phyloP scores from a whole-genome alignment of 2,329 filamentous ascomycete genomes.

The Fusarium sp. region DNA sequence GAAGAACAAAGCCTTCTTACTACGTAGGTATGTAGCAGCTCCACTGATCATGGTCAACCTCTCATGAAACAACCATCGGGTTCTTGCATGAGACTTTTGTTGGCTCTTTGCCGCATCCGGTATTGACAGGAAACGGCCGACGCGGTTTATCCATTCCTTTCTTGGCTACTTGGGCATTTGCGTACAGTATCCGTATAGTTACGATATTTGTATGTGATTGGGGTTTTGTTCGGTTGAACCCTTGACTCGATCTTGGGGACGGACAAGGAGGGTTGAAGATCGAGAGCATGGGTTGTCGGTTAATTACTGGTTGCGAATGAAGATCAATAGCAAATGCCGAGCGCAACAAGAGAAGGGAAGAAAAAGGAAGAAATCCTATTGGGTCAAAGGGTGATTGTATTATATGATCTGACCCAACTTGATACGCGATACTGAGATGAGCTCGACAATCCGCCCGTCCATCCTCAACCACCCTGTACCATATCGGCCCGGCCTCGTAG shows the following conservation, averaged over 20 bases:
- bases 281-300: conserved; percentile 31
- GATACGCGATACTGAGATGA: not conserved
- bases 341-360: not conserved
- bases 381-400: not conserved
- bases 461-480: conserved; percentile 4
- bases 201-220: not conserved
- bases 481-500: not conserved
- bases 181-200: not conserved
- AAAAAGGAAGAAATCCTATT: conserved; percentile 7
- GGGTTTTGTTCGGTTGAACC: not conserved
- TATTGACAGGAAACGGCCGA: conserved; percentile 24
- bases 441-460: conserved; percentile 1
- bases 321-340: conserved; percentile 4
- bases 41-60: not conserved
- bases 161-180: conserved; percentile 4
- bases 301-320: not conserved
- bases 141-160: not conserved
- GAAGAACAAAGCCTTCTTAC: not conserved
- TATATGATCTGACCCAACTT: conserved; percentile 15
- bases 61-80: conserved; percentile 1
- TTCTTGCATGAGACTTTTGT: conserved; percentile 4
- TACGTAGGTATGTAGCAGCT: not conserved
- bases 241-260: conserved; percentile 35
- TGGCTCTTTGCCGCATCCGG: conserved; percentile 13
- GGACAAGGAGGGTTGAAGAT: conserved; percentile 39